Evolutionary conservation across 345 rosid genomes (phyloP).

Genomic region (Salix caprea): DNA sequence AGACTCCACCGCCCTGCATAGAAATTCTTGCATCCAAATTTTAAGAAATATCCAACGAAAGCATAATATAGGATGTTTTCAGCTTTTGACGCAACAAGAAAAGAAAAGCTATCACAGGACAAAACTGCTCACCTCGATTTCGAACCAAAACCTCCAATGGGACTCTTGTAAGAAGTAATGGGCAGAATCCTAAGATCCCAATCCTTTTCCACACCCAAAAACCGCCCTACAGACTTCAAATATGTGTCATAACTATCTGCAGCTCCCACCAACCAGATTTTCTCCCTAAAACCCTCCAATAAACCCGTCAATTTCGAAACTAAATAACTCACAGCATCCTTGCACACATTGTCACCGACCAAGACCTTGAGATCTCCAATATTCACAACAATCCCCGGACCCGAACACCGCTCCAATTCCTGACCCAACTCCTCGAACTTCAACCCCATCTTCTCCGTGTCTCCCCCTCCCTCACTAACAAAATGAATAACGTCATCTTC

Average conservation of each 20-base stretch:
- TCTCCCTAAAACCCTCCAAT: constrained; percentile 34
- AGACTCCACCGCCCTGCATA: neutral
- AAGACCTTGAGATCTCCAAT: constrained; percentile 49
- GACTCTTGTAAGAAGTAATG: constrained; percentile 36
- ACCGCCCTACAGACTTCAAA: constrained; percentile 37
- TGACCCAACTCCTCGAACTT: constrained; percentile 36
- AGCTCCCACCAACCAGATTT: constrained; percentile 53
- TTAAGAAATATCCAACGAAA: neutral
- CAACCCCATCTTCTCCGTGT: constrained; percentile 16
- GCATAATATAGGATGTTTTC: neutral
- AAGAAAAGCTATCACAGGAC: neutral
- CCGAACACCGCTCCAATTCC: constrained; percentile 18
- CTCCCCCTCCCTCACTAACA: constrained; percentile 22
- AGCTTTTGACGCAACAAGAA: neutral
- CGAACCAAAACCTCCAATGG: constrained; percentile 32
- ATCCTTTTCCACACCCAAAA: constrained; percentile 45
- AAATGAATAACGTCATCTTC: constrained; percentile 41
- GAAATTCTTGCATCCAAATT: neutral
- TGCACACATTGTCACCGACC: constrained; percentile 19
- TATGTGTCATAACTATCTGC: constrained; percentile 46
- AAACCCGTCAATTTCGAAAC: constrained; percentile 41
- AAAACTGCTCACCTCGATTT: constrained; percentile 47
- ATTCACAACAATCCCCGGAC: constrained; percentile 41
- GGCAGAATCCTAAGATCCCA: constrained; percentile 71
- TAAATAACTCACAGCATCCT: constrained; percentile 24